Conservation (phyloP, 345 rosid species). For the Eucalyptus lansdowneana region DNA sequence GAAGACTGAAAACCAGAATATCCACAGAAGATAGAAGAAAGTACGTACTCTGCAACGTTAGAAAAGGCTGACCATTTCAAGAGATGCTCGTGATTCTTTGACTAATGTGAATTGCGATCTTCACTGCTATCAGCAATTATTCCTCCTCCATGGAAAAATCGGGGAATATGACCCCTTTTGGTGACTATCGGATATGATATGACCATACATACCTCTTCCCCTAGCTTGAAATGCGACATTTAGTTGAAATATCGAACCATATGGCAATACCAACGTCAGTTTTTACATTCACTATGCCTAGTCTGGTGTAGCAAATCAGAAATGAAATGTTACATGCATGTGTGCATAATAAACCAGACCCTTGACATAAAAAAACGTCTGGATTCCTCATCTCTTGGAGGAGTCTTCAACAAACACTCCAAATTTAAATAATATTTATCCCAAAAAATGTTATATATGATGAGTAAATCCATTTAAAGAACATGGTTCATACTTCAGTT, state of each 20-base stretch:
- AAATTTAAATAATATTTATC: neutral
- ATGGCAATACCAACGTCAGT: neutral
- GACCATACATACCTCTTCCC: neutral
- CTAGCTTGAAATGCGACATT: neutral
- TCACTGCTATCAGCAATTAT: neutral
- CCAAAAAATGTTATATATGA: neutral
- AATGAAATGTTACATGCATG: neutral
- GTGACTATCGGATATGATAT: neutral
- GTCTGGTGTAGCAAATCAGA: neutral
- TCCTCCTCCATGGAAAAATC: neutral
- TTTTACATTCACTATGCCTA: neutral
- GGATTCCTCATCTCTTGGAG: neutral
- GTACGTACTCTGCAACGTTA: neutral
- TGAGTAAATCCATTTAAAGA: neutral
- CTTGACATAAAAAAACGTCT: neutral
- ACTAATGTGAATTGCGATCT: neutral
- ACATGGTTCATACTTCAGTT: neutral
- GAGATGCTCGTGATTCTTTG: neutral
- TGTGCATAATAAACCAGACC: neutral
- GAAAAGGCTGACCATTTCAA: neutral
- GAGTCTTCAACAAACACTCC: neutral
- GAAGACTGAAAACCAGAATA: neutral
- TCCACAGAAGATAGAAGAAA: neutral
- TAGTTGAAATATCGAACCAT: neutral
- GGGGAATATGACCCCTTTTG: neutral